These are phyloP conservation scores for Yamadazyma triangularis DNA, from an alignment of 1,139 yeast species.

Conservation along the genomic window DNA sequence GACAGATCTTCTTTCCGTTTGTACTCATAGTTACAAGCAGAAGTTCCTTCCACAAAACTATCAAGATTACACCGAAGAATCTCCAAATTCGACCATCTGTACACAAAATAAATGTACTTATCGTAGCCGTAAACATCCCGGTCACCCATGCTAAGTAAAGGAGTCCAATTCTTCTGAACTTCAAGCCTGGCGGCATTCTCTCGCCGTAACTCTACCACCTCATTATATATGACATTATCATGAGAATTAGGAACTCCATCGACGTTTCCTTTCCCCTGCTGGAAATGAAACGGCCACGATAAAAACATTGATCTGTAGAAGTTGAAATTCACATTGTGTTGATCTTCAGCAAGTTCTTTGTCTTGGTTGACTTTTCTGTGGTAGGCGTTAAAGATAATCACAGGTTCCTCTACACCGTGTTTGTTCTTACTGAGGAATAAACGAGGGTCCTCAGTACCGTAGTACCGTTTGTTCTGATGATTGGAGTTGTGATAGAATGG, in stretches of 20 bases:
- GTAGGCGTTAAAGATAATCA: constrained; percentile 29
- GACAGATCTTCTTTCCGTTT: constrained; percentile 14
- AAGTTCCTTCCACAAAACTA: constrained; percentile 17
- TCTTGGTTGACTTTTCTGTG: constrained; percentile 14
- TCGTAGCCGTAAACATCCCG: constrained; percentile 15
- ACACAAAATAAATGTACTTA: constrained; percentile 20
- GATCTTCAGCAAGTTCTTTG: constrained; percentile 7
- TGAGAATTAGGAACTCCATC: constrained; percentile 19
- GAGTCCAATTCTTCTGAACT: constrained; percentile 32
- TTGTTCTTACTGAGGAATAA: constrained; percentile 29
- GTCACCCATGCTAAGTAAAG: constrained; percentile 18
- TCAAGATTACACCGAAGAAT: constrained; percentile 20
- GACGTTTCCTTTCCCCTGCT: constrained; percentile 28
- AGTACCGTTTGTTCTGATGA: constrained; percentile 15
- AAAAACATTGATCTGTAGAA: constrained; percentile 21
- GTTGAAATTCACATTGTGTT: constrained; percentile 11
- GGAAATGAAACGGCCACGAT: constrained; percentile 26
- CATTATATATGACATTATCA: constrained; percentile 17
- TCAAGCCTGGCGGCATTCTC: constrained; percentile 11
- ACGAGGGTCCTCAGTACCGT: constrained; percentile 50
- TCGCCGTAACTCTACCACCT: constrained; percentile 25
- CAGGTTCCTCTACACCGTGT: constrained; percentile 25
- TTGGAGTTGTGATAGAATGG: constrained; percentile 20
- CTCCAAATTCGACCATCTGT: constrained; percentile 26
- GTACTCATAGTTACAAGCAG: constrained; percentile 26